Base-by-base conservation (phyloP, 805 yeast species). In the Lipomyces chichibuensis region DNA sequence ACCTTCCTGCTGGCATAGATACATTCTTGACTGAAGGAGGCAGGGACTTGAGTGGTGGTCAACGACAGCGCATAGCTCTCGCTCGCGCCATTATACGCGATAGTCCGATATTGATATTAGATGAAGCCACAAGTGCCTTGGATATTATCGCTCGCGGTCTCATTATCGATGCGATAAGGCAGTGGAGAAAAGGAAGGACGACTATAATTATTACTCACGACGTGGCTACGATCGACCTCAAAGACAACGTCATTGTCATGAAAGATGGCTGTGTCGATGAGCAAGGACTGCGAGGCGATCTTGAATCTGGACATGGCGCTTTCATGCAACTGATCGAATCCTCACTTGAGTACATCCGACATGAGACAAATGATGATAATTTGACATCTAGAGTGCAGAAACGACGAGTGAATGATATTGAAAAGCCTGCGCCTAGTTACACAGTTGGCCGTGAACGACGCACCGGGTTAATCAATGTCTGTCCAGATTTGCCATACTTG, bases 201-300 rank as follows among this genome's bases (percentile, higher is more conserved):
- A 93, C 98, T 0, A 83, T 95, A 17, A 78, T 92, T 2, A 82
- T 94, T 61, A 90, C 97, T 0, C 99, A 95, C 77, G 92, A 92
- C 55, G 77, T 85, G 32, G 75, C 80, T 11, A 87, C 86, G 43
- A 87, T 94, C 20, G 77, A 78, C 0, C 73, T 78, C 1, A 78
- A 81, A n/a, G 96, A 91, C 73, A 76, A 78, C 62, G 85, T 93
- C 0, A 80, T 84, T 55, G 69, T 88, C 3, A 75, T 95, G 77
- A 84, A 86, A 43, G 75, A 83, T 57, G 97, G 97, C 0, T 20
- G 61, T 5, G 80, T 90, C 1, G 75, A 76, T 1, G 87, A 85
- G 70, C 49, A 58, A 7, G 90, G 88, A 0, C 60, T 54, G 6
- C 81, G 82, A 64, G 58, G 65, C 2, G 77, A 79, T 1, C 67